Conservation (phyloP, 441 rosid species). For the Sinapis alba region DNA sequence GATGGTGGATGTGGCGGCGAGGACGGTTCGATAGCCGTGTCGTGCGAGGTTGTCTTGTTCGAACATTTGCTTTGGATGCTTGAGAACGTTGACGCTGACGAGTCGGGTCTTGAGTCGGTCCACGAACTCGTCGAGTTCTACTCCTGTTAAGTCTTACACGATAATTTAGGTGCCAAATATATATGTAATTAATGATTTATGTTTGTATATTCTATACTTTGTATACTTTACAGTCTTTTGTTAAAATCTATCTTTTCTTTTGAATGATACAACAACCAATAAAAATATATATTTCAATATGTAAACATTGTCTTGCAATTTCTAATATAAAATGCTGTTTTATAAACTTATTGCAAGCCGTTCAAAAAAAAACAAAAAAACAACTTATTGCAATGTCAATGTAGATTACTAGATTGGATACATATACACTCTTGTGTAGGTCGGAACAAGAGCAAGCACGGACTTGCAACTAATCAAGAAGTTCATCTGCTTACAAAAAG, state of each 20-base stretch:
- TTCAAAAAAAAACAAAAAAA: no score
- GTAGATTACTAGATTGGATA: not conserved
- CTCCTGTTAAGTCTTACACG: constrained; percentile 53
- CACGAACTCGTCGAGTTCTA: constrained; percentile 81
- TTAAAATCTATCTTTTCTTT: not conserved
- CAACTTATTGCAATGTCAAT: not conserved
- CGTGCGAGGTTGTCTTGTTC: constrained; percentile 89
- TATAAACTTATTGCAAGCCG: not conserved
- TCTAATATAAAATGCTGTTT: not conserved
- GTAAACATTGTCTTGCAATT: not conserved
- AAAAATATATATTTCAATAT: constrained; percentile 6
- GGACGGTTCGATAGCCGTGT: constrained; percentile 49
- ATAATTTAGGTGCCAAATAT: constrained; percentile 15
- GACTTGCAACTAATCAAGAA: not conserved
- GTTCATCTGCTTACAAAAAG: no score
- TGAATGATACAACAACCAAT: not conserved
- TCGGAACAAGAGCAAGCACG: not conserved
- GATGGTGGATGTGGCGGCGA: constrained; percentile 43
- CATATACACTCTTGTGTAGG: not conserved
- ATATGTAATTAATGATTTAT: constrained; percentile 1
- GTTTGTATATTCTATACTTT: constrained; percentile 38
- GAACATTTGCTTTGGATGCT: constrained; percentile 96
- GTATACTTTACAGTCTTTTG: constrained; percentile 27
- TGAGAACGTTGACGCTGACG: constrained; percentile 70
- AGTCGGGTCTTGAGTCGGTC: constrained; percentile 62